Percentiles rank a stretch among this genome's conserved stretches.
Evolutionary conservation across 805 yeast species (phyloP).

Genomic region (Sugiyamaella lignohabitans): DNA sequence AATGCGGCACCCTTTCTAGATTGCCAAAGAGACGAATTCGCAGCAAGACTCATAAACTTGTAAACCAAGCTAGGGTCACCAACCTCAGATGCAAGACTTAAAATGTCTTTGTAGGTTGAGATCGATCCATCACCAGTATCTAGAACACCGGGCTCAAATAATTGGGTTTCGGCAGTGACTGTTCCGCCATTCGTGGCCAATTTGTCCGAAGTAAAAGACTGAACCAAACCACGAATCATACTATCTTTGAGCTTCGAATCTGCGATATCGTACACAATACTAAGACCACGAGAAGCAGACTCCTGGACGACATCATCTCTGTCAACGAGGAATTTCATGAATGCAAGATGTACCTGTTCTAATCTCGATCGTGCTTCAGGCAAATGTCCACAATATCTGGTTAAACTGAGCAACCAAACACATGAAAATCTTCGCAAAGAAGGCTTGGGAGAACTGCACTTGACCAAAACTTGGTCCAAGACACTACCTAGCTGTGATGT

Average conservation of each 20-base stretch:
- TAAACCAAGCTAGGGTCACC: slow-evolving; percentile 94
- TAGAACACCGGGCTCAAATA: slow-evolving; percentile 77
- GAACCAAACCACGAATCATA: slow-evolving; percentile 63
- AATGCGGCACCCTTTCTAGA: slow-evolving; percentile 91
- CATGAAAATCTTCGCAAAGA: slow-evolving; percentile 67
- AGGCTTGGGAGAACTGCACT: slow-evolving; percentile 65
- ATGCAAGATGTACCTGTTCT: slow-evolving; percentile 61
- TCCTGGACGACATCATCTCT: slow-evolving; percentile 87
- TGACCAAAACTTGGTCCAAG: slow-evolving; percentile 43
- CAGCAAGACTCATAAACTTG: slow-evolving; percentile 88
- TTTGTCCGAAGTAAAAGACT: slow-evolving; percentile 69
- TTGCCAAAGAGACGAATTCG: slow-evolving; percentile 83
- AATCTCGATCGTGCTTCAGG: slow-evolving; percentile 38
- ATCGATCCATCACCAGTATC: slow-evolving; percentile 80
- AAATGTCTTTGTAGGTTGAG: slow-evolving; percentile 84
- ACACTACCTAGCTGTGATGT: slow-evolving; percentile 27
- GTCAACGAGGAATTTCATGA: slow-evolving; percentile 73
- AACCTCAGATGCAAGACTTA: slow-evolving; percentile 83
- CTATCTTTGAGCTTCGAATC: slow-evolving; percentile 59
- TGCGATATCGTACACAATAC: slow-evolving; percentile 75
- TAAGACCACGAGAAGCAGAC: slow-evolving; percentile 82
- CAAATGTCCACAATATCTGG: slow-evolving; percentile 61
- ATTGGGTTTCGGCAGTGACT: slow-evolving; percentile 69
- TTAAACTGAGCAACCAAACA: slow-evolving; percentile 76
- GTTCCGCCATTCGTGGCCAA: slow-evolving; percentile 49